Conservation (phyloP, 257 asterid genomes). For the Solanum ossicruentum region DNA sequence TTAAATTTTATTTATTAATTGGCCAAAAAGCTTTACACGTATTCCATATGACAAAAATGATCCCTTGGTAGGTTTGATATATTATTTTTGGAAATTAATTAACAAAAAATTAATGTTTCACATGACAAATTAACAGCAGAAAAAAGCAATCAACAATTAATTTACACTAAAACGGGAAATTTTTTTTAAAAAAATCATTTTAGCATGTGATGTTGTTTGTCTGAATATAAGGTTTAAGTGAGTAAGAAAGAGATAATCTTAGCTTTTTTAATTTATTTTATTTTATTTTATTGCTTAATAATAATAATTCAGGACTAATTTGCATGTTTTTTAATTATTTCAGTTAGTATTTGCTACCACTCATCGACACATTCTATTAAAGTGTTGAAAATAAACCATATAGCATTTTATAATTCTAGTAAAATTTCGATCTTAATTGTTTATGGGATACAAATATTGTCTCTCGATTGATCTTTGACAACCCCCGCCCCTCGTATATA, state of each 20-base stretch:
- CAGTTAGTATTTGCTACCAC: no score
- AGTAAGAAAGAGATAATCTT: not conserved
- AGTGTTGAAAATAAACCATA: no score
- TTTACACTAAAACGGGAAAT: not conserved
- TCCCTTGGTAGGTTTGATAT: not conserved
- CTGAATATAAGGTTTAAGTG: not conserved
- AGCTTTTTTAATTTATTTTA: no score
- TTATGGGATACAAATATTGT: no score
- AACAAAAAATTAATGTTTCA: not conserved
- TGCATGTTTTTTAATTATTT: not conserved
- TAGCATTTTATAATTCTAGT: no score
- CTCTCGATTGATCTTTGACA: no score
- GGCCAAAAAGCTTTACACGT: not conserved
- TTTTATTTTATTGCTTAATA: no score
- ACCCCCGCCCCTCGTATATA: no score
- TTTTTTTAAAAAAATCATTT: not conserved
- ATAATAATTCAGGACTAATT: rapidly evolving
- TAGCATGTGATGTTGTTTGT: not conserved
- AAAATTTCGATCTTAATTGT: no score
- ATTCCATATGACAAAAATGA: not conserved
- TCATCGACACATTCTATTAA: no score
- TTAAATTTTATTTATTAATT: not conserved
- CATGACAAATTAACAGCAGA: not conserved
- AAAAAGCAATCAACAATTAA: not conserved
- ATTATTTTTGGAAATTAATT: no score